A percentile compares a stretch with the other conserved stretches of the same genome.
phyloP scores from a whole-genome alignment of 441 rosid genomes.

The Francoa sonchifolia region DNA sequence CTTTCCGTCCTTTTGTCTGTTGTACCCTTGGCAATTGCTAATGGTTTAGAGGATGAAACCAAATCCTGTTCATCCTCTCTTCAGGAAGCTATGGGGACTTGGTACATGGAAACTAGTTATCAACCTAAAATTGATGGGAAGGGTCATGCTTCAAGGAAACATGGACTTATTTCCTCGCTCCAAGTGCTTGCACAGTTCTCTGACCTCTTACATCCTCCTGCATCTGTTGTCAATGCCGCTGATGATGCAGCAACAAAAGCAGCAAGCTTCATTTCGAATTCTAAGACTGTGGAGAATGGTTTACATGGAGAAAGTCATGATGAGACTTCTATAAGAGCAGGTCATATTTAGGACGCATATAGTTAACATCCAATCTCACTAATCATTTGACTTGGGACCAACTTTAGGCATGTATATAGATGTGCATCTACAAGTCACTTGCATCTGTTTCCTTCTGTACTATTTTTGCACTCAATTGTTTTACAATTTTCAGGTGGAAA shows the following conservation, averaged over 20 bases:
- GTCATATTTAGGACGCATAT: slow-evolving; percentile 17
- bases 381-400: neutral
- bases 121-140: slow-evolving; percentile 19
- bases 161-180: slow-evolving; percentile 39
- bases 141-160: slow-evolving; percentile 19
- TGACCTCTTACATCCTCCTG: slow-evolving; percentile 43
- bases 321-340: slow-evolving; percentile 23
- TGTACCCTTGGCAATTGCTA: slow-evolving; percentile 49
- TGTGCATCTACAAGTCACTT: no score
- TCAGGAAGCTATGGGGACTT: slow-evolving; percentile 15
- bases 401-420: neutral
- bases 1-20: slow-evolving; percentile 48
- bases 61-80: slow-evolving; percentile 14
- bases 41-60: slow-evolving; percentile 27
- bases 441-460: slow-evolving; percentile 2
- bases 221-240: slow-evolving; percentile 31
- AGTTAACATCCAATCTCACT: slow-evolving; percentile 6
- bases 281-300: slow-evolving; percentile 23
- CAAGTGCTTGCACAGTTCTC: slow-evolving; percentile 49
- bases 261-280: slow-evolving; percentile 26
- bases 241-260: slow-evolving; percentile 47
- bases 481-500: slow-evolving; percentile 35
- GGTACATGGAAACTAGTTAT: slow-evolving; percentile 14
- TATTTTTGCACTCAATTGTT: slow-evolving; percentile 6
- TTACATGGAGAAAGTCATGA: slow-evolving; percentile 13